Evolutionary conservation across 2,329 filamentous ascomycete species (phyloP).

Genomic region (Penicillium sp.): DNA sequence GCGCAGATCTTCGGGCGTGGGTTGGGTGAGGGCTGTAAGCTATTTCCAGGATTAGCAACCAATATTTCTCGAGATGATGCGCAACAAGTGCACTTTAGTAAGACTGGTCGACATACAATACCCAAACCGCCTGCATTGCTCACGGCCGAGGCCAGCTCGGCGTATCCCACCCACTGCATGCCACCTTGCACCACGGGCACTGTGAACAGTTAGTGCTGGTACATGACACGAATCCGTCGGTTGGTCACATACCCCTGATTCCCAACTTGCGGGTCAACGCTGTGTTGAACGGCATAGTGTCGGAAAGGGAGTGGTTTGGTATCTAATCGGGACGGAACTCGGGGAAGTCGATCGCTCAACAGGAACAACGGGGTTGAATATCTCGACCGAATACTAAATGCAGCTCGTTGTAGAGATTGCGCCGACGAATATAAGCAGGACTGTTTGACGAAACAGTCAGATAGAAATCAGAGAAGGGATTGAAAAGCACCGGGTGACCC

Average conservation of each 20-base stretch:
- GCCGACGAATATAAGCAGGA: too few relatives aligned
- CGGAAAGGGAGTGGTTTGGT: conserved; percentile 5
- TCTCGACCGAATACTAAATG: too few relatives aligned
- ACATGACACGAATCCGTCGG: neutral
- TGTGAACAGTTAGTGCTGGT: conserved; percentile 18
- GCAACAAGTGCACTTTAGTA: too few relatives aligned
- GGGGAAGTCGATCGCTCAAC: conserved; percentile 6
- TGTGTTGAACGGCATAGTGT: conserved; percentile 62
- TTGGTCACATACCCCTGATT: conserved; percentile 39
- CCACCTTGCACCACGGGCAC: conserved; percentile 52
- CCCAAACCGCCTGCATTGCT: conserved; percentile 54
- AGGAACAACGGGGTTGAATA: too few relatives aligned
- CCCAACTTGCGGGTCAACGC: conserved; percentile 61
- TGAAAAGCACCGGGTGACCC: conserved; percentile 12
- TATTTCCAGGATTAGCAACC: too few relatives aligned
- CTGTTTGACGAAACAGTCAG: too few relatives aligned
- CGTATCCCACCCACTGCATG: conserved; percentile 58
- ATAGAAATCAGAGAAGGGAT: neutral
- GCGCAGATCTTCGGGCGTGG: conserved; percentile 84
- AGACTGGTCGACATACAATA: conserved; percentile 48
- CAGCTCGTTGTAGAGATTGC: too few relatives aligned
- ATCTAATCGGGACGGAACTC: conserved; percentile 8
- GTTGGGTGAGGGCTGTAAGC: conserved; percentile 72
- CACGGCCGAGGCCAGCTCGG: conserved; percentile 53
- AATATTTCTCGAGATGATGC: too few relatives aligned